Percentiles rank a stretch among this genome's conserved stretches.
phyloP scores from a whole-genome alignment of 495 filamentous ascomycete genomes.

The Podospora anserina region DNA sequence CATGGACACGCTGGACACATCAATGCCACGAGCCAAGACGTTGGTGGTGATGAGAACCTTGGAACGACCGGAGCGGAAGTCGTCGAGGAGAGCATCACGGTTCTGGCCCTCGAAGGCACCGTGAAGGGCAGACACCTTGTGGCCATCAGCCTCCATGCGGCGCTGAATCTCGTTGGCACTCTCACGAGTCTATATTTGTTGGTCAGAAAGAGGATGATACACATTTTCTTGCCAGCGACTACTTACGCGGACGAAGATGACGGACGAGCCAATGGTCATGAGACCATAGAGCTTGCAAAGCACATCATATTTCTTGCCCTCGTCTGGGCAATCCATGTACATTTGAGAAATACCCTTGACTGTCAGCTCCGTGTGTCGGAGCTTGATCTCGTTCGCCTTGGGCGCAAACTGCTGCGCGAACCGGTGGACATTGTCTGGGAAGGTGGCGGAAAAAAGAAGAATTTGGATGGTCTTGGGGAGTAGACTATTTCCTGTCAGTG shows the following conservation, averaged over 20 bases:
- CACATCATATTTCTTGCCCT: constrained; percentile 79
- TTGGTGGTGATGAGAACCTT: constrained; percentile 99
- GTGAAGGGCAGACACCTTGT: constrained; percentile 84
- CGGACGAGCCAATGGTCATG: constrained; percentile 92
- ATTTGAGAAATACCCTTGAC: constrained; percentile 96
- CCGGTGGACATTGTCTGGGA: constrained; percentile 74
- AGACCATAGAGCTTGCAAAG: constrained; percentile 90
- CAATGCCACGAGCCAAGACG: constrained; percentile 93
- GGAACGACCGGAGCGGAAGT: constrained; percentile 77
- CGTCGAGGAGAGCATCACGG: constrained; percentile 80
- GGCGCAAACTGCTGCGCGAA: constrained; percentile 81
- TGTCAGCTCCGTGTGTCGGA: constrained; percentile 86
- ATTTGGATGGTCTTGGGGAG: constrained; percentile 72
- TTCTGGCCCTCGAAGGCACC: constrained; percentile 78
- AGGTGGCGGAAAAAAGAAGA: constrained; percentile 95
- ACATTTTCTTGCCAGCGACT: background rate
- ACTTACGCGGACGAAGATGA: constrained; percentile 90
- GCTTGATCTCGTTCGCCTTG: constrained; percentile 78
- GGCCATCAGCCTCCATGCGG: constrained; percentile 82
- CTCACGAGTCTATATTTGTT: constrained; percentile 59
- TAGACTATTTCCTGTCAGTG: constrained; percentile 48
- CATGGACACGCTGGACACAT: constrained; percentile 93
- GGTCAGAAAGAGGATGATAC: constrained; percentile 24
- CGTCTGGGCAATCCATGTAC: constrained; percentile 82
- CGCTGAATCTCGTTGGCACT: constrained; percentile 78